phyloP scores from a whole-genome alignment of 2,329 filamentous ascomycete genomes.

The Fusarium neocosmosporiellum region DNA sequence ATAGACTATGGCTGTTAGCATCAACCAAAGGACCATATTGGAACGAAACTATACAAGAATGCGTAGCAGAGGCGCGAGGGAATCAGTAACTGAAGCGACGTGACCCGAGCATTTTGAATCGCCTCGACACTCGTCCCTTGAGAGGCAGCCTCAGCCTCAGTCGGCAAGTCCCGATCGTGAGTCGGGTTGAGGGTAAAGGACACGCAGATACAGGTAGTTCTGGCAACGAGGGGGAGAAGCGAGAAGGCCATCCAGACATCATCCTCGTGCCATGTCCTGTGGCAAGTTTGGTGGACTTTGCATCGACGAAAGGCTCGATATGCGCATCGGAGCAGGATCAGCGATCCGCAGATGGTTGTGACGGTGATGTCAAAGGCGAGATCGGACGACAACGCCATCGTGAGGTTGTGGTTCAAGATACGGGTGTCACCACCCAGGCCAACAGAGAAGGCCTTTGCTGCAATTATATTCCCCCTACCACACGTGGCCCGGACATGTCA shows the following conservation, averaged over 20 bases:
- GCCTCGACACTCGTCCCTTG: constrained; percentile 9
- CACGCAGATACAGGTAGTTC: constrained; percentile 34
- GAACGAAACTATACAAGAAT: constrained; percentile 29
- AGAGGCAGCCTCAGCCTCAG: constrained; percentile 22
- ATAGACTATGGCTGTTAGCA: constrained; percentile 32
- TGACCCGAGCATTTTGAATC: constrained; percentile 24
- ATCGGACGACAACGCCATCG: constrained; percentile 28
- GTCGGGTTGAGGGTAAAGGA: constrained; percentile 41
- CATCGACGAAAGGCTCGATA: constrained; percentile 40
- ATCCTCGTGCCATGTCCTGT: constrained; percentile 44
- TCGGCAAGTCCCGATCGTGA: constrained; percentile 14
- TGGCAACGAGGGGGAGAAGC: constrained; percentile 39
- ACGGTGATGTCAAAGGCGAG: constrained; percentile 40
- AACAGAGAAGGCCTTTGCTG: background rate
- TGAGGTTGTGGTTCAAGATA: background rate
- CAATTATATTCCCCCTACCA: constrained; percentile 36
- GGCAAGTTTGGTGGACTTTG: constrained; percentile 37
- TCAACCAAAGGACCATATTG: background rate
- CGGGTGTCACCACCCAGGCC: background rate
- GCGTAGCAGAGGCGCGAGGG: constrained; percentile 40
- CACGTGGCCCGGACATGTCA: background rate
- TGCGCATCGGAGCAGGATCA: constrained; percentile 41
- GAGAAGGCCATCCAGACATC: constrained; percentile 45
- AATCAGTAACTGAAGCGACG: constrained; percentile 37
- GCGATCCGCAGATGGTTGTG: constrained; percentile 36